Base-by-base conservation (phyloP, 768 basidiomycete species). In the Tylopilus felleus region DNA sequence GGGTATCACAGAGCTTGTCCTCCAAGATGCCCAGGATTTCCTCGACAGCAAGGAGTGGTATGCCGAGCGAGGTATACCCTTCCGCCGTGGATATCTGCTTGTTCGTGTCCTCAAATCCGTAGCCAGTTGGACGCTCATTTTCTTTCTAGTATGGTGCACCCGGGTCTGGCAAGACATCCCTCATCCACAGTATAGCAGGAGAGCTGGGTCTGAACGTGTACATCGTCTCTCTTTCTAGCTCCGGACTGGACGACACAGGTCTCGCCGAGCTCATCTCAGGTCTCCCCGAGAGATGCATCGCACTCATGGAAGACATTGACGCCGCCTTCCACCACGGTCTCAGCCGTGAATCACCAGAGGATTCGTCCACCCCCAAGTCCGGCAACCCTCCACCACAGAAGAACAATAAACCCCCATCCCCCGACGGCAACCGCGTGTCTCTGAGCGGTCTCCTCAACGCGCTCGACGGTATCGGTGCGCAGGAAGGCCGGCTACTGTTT, bases 271-370 rank as follows among this genome's bases (percentile, higher is more conserved):
- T 89, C 40, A 81, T 90, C 54, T 74, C 78, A 9, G 73, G 75
- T 2, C 75, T 90, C 2, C 89, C 90, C n/a, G 77, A 82, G 52
- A 76, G 77, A 59, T 89, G 85, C 61, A 85, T 92, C 51, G 81
- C 84, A 5, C 75, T 93, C 33, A 89, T 93, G 81, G 89, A 92
- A 66, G 90, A 92, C 65, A 85, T 92, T 51, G 90, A 93, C 59
- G 87, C 84, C 3, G 89, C 88, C 3, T 88, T 91, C 70, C 72
- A 72, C 29, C 75, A 73, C 41, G 71, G 72, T 21, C 58, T 79
- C 47, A 73, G 47, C 39, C 74, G 75, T 36, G 71, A 75, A n/a
- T 46, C 49, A 4, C 33, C 58, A 17, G 4, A 19, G 0, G 16
- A 21, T 10, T 4, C 56, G 4, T 5, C 51, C 10, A 33, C 51